Evolutionary conservation across 2,329 filamentous ascomycete genomes (phyloP).

Genomic region (Penicillium sp.): DNA sequence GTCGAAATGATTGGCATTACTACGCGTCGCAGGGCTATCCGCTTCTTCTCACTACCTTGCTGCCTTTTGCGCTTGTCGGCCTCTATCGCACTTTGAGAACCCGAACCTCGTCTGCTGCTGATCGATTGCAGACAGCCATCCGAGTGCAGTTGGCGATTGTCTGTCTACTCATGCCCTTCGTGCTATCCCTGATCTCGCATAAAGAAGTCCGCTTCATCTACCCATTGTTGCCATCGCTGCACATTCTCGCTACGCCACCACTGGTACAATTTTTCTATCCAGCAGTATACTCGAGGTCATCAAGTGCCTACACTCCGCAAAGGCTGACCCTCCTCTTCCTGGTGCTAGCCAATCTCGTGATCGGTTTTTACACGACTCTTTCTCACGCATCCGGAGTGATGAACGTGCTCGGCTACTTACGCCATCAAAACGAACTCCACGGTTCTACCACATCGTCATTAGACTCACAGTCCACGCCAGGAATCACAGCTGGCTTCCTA

Average conservation of each 20-base stretch:
- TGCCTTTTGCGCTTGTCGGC: conserved; percentile 73
- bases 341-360: conserved; percentile 66
- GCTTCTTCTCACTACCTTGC: conserved; percentile 76
- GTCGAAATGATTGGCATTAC: conserved; percentile 86
- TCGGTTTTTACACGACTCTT: conserved; percentile 73
- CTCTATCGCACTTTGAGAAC: conserved; percentile 57
- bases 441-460: background rate
- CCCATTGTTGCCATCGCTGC: conserved; percentile 82
- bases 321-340: conserved; percentile 57
- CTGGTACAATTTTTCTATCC: conserved; percentile 66
- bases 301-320: conserved; percentile 48
- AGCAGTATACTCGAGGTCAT: conserved; percentile 35
- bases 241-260: conserved; percentile 73
- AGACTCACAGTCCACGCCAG: conserved; percentile 23
- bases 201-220: conserved; percentile 98
- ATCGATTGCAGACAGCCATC: conserved; percentile 38
- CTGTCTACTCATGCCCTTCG: conserved; percentile 60
- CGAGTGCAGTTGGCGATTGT: conserved; percentile 60
- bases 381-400: conserved; percentile 81
- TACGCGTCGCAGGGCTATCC: conserved; percentile 89
- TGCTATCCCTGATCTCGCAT: conserved; percentile 80
- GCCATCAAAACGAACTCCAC: conserved; percentile 67
- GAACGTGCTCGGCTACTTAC: conserved; percentile 72
- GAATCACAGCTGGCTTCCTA: conserved; percentile 71
- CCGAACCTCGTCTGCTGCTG: conserved; percentile 35